Percentiles rank a stretch among this genome's conserved stretches.
Evolutionary conservation across 805 yeast species (phyloP).

Genomic region (Kazachstania taianensis): DNA sequence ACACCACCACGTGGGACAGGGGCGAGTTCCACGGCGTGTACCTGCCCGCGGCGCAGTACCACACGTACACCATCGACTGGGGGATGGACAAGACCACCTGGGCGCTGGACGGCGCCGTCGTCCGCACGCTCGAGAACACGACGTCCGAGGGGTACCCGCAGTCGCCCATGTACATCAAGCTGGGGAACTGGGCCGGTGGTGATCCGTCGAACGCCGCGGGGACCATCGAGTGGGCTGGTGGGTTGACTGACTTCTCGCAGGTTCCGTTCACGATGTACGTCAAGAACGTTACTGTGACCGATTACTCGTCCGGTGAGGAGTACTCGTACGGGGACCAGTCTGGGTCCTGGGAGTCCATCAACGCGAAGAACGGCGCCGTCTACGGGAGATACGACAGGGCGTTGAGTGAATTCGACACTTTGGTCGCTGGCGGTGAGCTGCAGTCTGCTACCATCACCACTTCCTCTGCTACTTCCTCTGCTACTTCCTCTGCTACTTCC

Average conservation of each 20-base stretch:
- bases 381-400: conserved; percentile 48
- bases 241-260: conserved; percentile 49
- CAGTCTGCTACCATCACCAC: conserved; percentile 9
- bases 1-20: conserved; percentile 66
- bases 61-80: conserved; percentile 84
- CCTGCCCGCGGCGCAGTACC: conserved; percentile 46
- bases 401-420: conserved; percentile 31
- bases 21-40: conserved; percentile 58
- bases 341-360: conserved; percentile 53
- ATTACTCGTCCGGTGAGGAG: conserved; percentile 54
- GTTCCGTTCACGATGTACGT: conserved; percentile 66
- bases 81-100: conserved; percentile 52
- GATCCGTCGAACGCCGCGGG: conserved; percentile 55
- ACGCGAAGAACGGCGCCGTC: conserved; percentile 47
- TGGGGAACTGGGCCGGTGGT: conserved; percentile 81
- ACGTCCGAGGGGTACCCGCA: conserved; percentile 74
- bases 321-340: conserved; percentile 45
- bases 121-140: conserved; percentile 50
- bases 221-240: conserved; percentile 80
- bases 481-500: conserved; percentile 9
- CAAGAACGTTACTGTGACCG: conserved; percentile 49
- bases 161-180: conserved; percentile 67
- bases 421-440: conserved; percentile 15
- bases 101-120: conserved; percentile 59
- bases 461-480: conserved; percentile 6